Base-by-base conservation (phyloP, 2,329 filamentous ascomycete species). In the Bipolaris bicolor region DNA sequence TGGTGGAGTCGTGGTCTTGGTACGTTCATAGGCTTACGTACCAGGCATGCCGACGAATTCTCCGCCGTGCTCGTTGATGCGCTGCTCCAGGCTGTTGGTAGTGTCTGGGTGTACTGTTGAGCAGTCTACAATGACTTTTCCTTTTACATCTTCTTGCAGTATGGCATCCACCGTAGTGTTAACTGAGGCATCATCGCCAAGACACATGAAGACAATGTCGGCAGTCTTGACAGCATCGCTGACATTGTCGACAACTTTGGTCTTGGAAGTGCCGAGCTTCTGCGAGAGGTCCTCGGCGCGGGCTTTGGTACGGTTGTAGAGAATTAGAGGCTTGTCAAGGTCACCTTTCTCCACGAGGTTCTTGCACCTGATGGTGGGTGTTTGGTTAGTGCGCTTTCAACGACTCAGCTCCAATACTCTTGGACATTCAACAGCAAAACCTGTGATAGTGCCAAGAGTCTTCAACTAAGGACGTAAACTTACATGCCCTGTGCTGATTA, bases 41-140 rank as follows among this genome's bases (percentile, higher is more conserved):
- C 83, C 81, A 10, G 88, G 88, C 67, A 84, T 86, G 1, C 90
- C 90, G 16, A 96, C 86, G 70, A 96, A 96, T 37, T 87, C 82
- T 2, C 84, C 91, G 5, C 90, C 90, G 22, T 82, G 82, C 1
- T 74, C 81, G 11, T 80, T 79, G 58, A 89, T 79, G 24, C 77
- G 80, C 64, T 86, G 80, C 24, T 88, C 88, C 3, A 91, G 76
- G 24, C 81, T 81, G 59, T 90, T 85, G 1, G 90, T 90, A 3
- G 90, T 92, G 53, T 93, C 89, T 0, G 93, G 92, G 75, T 95
- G 90, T 34, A 97, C 86, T 24, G 92, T 97, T 3, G 91, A 95
- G 82, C 90, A 93, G 72, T 97, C 92, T 31, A 96, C 84, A 64
- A 97, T 88, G 15, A 95, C 80, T 79, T 96, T 97, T 60, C 86